Evolutionary conservation across 805 yeast species (phyloP), one percentile per base, ranked within the genome.

Genomic region (Dipodascopsis uninucleata): DNA sequence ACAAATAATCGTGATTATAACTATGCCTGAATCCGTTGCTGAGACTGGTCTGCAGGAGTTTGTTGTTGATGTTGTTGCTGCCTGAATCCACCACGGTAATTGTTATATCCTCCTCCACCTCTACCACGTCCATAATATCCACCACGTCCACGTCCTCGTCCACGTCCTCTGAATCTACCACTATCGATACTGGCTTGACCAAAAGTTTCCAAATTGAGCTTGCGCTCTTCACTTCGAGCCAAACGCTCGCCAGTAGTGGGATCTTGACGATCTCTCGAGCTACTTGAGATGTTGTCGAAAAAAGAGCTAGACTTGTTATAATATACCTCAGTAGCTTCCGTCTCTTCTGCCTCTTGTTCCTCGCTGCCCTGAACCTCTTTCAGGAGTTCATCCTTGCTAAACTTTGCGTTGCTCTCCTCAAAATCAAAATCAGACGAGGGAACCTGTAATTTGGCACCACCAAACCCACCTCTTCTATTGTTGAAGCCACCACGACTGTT

Each of bases 261-360:
- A 22, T 58, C 63, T 8, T 41, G 32, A 28, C 55, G 43, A 29
- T 60, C 66, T 32, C 58, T 61, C 18, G 58, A 66, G 3, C 87
- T 80, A 8, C 87, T 77, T 8, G 95, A 83, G 45, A 90, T 77
- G 50, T 76, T 78, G 66, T 93, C 97, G 60, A 90, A 90, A 65
- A 93, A 90, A 1, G 97, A 88, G 10, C 87, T 77, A 59, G 76
- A 75, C 64, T 81, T 87, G 68, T 88, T 77, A 69, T 93, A 93
- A 23, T 72, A 76, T 17, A 65, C 59, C 20, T 52, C 56, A 7
- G 52, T 44, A 43, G 55, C 47, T 31, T 53, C 59, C 20, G 38
- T 37, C 20, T 55, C 67, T 20, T 61, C 65, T 14, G 49, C 62
- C 7, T 56, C 53, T 26, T 60, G 59, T 18, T 64, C 70, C 28